Evolutionary conservation across 1,284 basidiomycete species (phyloP), one percentile per base, ranked within the genome.

Genomic region (Austroboletus niveus): DNA sequence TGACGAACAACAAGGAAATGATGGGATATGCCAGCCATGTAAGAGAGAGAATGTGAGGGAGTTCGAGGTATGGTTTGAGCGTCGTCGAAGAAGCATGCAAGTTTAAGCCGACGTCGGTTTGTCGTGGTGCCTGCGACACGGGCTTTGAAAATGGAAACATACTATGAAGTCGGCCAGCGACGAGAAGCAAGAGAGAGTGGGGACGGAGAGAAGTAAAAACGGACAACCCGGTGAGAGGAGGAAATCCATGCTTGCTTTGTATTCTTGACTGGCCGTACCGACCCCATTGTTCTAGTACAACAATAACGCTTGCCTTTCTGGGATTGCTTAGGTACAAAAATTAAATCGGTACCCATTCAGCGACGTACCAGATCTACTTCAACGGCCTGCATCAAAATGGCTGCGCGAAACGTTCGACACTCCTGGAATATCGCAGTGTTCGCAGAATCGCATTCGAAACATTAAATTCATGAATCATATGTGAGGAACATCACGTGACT

Each of bases 11-110:
- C 53, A 97, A 82, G 10, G 93, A 93, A 35, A 96, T 74, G 29
- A 96, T 82, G 31, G 89, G 88, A 63, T 88, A 89, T 22, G 88
- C 88, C 30, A 91, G 85, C 82, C 92, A 89, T 59, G 91, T 81
- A 22, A 96, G 81, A 24, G 89, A 88, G 42, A 95, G 80, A 39
- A 93, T 79, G 57, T 95, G 85, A 24, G 82, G 77, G 12, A 95
- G 85, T 52, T 87, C 80, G 36, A 97, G 85, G 69, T 92, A 95
- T 8, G 93, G 91, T 53, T 77, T 84, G 54, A 92, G 81, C 35
- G 78, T 77, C 20, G 80, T 78, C 56, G 70, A 69, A 54, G 64
- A 67, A 62, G 58, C 65, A 61, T 36, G 71, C 61, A 52, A 43
- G 20, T 52, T 42, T 17, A 73, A 76, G 66, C 57, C 72, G 72